Percentiles rank a stretch among this genome's conserved stretches.
These are phyloP conservation scores for Stylosanthes scabra DNA, from an alignment of 331 rosid genomes.

Conservation along the genomic window DNA sequence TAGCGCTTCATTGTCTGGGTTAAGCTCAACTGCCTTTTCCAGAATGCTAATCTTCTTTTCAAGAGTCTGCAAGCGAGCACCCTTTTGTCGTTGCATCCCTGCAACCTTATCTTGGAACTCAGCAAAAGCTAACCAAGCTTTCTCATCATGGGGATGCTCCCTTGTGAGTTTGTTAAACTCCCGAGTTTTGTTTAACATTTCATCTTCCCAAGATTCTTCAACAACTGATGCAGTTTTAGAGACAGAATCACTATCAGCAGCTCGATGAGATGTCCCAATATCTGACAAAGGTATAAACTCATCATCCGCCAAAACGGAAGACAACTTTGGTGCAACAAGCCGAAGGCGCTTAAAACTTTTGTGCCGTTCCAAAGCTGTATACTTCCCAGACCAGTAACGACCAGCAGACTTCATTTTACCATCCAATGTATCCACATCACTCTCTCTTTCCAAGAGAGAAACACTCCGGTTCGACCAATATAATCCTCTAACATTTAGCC, in stretches of 20 bases:
- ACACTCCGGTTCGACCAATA: constrained; percentile 51
- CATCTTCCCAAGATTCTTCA: constrained; percentile 99
- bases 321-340: constrained; percentile 55
- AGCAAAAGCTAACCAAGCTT: constrained; percentile 80
- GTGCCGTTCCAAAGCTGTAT: constrained; percentile 81
- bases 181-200: constrained; percentile 77
- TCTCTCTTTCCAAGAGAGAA: constrained; percentile 72
- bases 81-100: constrained; percentile 85
- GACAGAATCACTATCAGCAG: constrained; percentile 40
- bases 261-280: constrained; percentile 47
- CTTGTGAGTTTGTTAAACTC: constrained; percentile 84
- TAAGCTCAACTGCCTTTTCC: constrained; percentile 90
- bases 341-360: constrained; percentile 79
- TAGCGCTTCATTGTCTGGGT: constrained; percentile 80
- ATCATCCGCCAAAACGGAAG: constrained; percentile 40
- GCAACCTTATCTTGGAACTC: constrained; percentile 92
- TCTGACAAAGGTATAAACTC: constrained; percentile 80
- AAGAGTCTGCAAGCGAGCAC: constrained; percentile 92
- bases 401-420: constrained; percentile 72
- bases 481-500: constrained; percentile 47
- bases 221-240: constrained; percentile 40
- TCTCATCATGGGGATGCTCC: constrained; percentile 88
- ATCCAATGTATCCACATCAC: constrained; percentile 74
- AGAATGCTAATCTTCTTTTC: constrained; percentile 94
- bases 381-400: constrained; percentile 93